Evolutionary conservation across 164 flowering plant genomes (phyloP), one percentile per base, ranked within the genome.

Genomic region (Aristolochia fimbriata): DNA sequence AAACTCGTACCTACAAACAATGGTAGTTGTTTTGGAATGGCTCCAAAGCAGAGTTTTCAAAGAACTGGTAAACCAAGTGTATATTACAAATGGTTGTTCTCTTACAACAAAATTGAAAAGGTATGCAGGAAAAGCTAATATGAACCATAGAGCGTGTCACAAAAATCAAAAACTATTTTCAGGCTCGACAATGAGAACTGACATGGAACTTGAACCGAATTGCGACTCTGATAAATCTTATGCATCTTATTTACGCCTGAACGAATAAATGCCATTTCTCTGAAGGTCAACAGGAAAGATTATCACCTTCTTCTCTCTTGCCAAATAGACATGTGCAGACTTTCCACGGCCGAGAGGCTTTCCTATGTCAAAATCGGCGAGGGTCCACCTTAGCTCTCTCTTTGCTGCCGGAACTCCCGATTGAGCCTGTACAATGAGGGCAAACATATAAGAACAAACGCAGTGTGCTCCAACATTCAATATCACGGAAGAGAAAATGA

Each of bases 261-360:
- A 37, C 43, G 1, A 37, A 37, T 37, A 37, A 37, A 10, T 37
- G 43, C 43, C 43, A 37, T 31, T 31, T 31, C 37, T 31, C 37
- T 31, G 37, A 31, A 31, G 43, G 43, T 37, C 43, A 37, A 37
- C 43, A 37, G 43, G 43, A 37, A 7, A 10, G 1, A 7, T 7
- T 37, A 37, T 51, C 21, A 88, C 99, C 88, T 83, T 77, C 65
- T 90, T 93, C 65, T 93, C 99, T 70, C 97, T 81, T 0, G 99
- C 97, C 67, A 90, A 74, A 67, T 93, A 93, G 20, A 93, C 99
- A 66, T 93, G 96, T 9, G 97, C 99, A 60, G 90, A 90, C 74
- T 93, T 93, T 47, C 99, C 99, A 65, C 97, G 73, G 52, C 99
- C 99, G 11, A 93, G 92, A 55, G 99, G 99, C 79, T 88, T 93